Base-by-base conservation (phyloP, 2,329 filamentous ascomycete species). In the Claviceps sp. region DNA sequence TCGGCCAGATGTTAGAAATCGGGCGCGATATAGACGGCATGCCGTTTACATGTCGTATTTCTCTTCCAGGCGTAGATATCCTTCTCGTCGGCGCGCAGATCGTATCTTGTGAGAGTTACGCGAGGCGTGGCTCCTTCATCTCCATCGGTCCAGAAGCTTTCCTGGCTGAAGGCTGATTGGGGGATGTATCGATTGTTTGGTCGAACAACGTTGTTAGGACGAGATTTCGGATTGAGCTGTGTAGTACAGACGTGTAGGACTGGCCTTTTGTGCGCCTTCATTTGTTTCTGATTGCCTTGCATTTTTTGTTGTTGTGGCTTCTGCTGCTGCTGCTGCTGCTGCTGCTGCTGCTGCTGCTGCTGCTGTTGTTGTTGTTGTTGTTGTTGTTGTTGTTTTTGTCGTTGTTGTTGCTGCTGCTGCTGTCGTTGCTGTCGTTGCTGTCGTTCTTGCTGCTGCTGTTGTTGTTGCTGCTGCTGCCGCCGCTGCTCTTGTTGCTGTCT, bases 81-180 rank as follows among this genome's bases (percentile, higher is more conserved):
- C 37, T 47, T 30, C 37, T 53, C 52, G 42, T 53, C 48, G 9
- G 48, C 42, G 5, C 52, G 52, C 2, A 53, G 48, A 41, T 53
- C 52, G 14, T 53, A 53, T 22, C 52, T 42, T 43, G 52, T 53
- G 8, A 53, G 52, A 26, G 52, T 53, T 6, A 53, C 47, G 5
- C 52, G 52, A 16, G 52, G 52, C 5, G 52, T 53, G 34, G 14
- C 43, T 2, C 14, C 11, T 14, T 50, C 52, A 26, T 53, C 52
- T 14, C 22, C 42, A 8, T 37, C 42, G 20, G 26, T 40, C 52
- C 52, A 53, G 30, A 53, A 53, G 20, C 48, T 53, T 26, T 53
- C 52, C 5, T 44, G 24, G 2, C 22, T 37, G 18, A 46, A 50
- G 1, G 48, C 47, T 37, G 34, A 43, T 5, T 13, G 30, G 2